Percentiles rank a stretch among this genome's conserved stretches.
These are phyloP conservation scores for Bryoglossum gracile DNA, from an alignment of 495 filamentous ascomycete species.

Conservation along the genomic window DNA sequence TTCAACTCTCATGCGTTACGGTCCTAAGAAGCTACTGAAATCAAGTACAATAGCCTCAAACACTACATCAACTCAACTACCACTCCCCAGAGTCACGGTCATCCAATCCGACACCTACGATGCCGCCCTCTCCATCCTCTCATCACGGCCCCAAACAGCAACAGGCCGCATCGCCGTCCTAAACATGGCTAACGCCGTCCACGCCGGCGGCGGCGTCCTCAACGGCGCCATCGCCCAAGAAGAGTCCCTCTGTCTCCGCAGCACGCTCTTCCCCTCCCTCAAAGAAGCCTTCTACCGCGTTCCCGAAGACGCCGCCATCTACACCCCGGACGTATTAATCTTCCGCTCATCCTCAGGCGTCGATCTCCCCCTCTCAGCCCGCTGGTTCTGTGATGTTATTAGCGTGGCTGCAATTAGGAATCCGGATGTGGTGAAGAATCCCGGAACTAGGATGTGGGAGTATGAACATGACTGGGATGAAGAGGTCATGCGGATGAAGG, in stretches of 20 bases:
- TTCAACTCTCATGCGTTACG: no score
- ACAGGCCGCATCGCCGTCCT: constrained; percentile 39
- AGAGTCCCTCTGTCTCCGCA: constrained; percentile 58
- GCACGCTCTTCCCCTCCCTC: constrained; percentile 51
- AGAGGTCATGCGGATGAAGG: constrained; percentile 49
- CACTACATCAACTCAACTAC: constrained; percentile 11
- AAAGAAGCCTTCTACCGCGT: constrained; percentile 50
- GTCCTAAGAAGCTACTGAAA: no score
- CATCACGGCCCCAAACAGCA: constrained; percentile 27
- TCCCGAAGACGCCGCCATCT: constrained; percentile 43
- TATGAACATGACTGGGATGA: constrained; percentile 37
- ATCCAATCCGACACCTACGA: constrained; percentile 36
- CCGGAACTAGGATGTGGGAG: constrained; percentile 5
- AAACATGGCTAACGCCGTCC: constrained; percentile 54
- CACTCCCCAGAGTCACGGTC: constrained; percentile 13
- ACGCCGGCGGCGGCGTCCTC: constrained; percentile 51
- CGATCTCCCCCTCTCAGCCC: constrained; percentile 16
- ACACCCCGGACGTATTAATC: constrained; percentile 47
- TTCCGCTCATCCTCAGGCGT: constrained; percentile 5
- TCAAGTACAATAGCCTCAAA: no score
- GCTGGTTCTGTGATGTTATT: constrained; percentile 49
- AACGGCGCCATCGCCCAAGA: constrained; percentile 55
- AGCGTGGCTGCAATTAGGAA: constrained; percentile 47
- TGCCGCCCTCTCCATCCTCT: constrained; percentile 34
- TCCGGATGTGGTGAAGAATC: constrained; percentile 33